A percentile compares a stretch with the other conserved stretches of the same genome.
These are phyloP conservation scores for Penicillium sp. DNA, from an alignment of 2,329 filamentous ascomycete species.

Conservation along the genomic window DNA sequence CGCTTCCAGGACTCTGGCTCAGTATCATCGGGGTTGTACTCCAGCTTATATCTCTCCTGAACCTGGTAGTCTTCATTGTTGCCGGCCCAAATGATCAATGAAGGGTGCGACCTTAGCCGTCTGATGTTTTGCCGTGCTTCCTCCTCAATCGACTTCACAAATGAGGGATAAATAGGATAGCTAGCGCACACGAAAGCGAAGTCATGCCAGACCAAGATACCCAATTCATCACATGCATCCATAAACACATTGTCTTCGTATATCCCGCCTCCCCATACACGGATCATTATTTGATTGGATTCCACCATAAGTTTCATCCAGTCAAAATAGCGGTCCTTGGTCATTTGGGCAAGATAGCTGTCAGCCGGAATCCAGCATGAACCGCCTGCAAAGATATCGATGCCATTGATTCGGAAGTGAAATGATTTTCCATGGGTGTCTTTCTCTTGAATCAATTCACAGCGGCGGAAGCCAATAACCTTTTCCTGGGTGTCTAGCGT, in stretches of 20 bases:
- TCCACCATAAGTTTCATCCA: background rate
- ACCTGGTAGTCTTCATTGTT: slow-evolving; percentile 90
- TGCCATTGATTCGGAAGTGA: slow-evolving; percentile 67
- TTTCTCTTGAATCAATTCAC: slow-evolving; percentile 46
- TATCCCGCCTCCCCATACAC: slow-evolving; percentile 67
- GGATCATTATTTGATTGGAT: background rate
- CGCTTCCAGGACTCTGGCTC: slow-evolving; percentile 71
- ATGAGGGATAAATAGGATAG: slow-evolving; percentile 65
- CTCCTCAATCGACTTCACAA: slow-evolving; percentile 61
- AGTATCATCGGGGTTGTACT: slow-evolving; percentile 70
- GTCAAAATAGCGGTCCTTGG: slow-evolving; percentile 34
- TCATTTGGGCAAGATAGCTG: slow-evolving; percentile 62
- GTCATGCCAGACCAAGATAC: slow-evolving; percentile 77
- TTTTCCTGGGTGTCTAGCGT: slow-evolving; percentile 52
- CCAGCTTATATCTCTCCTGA: slow-evolving; percentile 68
- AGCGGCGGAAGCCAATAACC: slow-evolving; percentile 61
- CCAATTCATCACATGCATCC: slow-evolving; percentile 70
- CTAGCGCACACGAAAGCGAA: slow-evolving; percentile 75
- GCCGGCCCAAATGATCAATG: slow-evolving; percentile 78
- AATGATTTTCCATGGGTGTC: slow-evolving; percentile 65
- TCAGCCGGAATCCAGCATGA: slow-evolving; percentile 71
- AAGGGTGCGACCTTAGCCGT: slow-evolving; percentile 75
- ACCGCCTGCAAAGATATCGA: slow-evolving; percentile 68
- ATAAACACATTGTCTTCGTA: slow-evolving; percentile 73
- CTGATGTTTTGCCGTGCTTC: slow-evolving; percentile 66